A percentile compares a stretch with the other conserved stretches of the same genome.
phyloP scores from a whole-genome alignment of 805 yeast genomes.

The Zygosaccharomyces kombuchaensis region DNA sequence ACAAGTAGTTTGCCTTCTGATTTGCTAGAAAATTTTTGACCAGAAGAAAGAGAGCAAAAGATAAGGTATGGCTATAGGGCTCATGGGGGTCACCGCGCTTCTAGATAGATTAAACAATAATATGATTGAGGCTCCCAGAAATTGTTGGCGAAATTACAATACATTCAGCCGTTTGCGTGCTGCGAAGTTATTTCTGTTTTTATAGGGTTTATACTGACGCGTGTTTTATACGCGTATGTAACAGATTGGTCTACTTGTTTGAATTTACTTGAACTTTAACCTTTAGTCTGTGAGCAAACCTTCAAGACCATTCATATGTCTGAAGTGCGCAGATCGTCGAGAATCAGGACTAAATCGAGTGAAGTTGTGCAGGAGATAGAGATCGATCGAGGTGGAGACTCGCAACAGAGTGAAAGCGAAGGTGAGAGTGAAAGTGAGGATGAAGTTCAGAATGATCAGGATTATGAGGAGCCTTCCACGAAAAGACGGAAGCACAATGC shows the following conservation, averaged over 20 bases:
- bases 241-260: conserved; percentile 1
- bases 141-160: background rate
- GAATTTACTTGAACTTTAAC: conserved; percentile 1
- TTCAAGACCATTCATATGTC: conserved; percentile 17
- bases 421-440: conserved; percentile 19
- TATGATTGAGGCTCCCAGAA: background rate
- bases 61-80: background rate
- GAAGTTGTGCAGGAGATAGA: conserved; percentile 8
- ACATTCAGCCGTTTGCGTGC: background rate
- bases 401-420: conserved; percentile 12
- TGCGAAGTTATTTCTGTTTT: background rate
- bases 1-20: conserved; percentile 10
- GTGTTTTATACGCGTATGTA: conserved; percentile 2
- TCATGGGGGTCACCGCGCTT: background rate
- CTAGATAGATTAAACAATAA: conserved; percentile 2
- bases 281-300: background rate
- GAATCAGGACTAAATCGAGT: conserved; percentile 21
- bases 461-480: conserved; percentile 23
- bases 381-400: conserved; percentile 13
- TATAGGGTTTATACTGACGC: background rate
- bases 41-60: background rate
- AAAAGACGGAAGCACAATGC: conserved; percentile 15
- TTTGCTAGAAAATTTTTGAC: background rate
- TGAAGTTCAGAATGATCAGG: conserved; percentile 31
- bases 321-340: conserved; percentile 37